Evolutionary conservation across 139 green algal genomes (phyloP), one percentile per base, ranked within the genome.

Genomic region (Pedinophyceae sp.): DNA sequence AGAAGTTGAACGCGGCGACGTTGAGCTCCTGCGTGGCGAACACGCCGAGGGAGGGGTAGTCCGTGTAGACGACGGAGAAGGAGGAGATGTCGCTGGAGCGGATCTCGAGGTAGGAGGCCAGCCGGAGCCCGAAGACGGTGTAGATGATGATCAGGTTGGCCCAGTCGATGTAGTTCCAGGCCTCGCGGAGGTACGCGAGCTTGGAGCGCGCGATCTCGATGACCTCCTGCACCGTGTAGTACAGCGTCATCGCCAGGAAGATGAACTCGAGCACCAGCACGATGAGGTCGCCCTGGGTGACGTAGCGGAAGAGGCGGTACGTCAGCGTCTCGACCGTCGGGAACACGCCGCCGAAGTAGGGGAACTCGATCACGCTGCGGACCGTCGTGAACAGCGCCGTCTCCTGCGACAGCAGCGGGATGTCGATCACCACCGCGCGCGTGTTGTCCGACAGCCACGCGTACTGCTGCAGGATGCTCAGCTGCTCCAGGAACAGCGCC

Each of bases 1-100:
- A 69, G 38, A 69, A 69, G 62, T 69, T 69, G 55, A 69, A 23
- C 28, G 62, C 55, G 28, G 10, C 40, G 45, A 64, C 25, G 50
- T 69, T 69, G 28, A 69, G 55, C 55, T 69, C 62, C 34, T 55
- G 38, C 30, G 30, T 59, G 23, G 62, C 48, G 18, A 48, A 57
- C 5, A 30, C 30, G 3, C 25, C 62, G 19, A 69, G 28, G 39
- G 55, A 4, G 7, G 48, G 55, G 39, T 64, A 64, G 43, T 69
- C 62, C 15, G 64, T 38, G 55, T 69, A 69, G 17, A 50, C 20
- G 41, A 59, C 46, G 27, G 22, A 39, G 7, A 43, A 17, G 18
- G 29, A 28, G 22, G 48, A 22, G 43, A 60, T 64, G 43, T 56
- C 30, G 41, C 60, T 64, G 30, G 19, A 17, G 17, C 40, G 22